phyloP scores from a whole-genome alignment of 306 rosid species.

The Lupinus albus region DNA sequence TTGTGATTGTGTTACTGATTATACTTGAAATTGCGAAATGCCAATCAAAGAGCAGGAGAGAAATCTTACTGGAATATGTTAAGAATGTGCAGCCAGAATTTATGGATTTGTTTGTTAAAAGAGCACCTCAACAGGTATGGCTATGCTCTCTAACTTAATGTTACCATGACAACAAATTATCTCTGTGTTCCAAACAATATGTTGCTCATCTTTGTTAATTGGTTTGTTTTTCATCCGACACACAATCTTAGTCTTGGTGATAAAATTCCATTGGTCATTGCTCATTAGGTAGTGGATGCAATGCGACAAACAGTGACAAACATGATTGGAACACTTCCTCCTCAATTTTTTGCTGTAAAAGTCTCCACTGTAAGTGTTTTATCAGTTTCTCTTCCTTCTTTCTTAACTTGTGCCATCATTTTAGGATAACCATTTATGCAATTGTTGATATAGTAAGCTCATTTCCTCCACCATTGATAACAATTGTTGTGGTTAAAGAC shows the following conservation, averaged over 20 bases:
- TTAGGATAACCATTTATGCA: not conserved
- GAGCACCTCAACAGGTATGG: constrained; percentile 88
- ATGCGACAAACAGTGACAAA: constrained; percentile 98
- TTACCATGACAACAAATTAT: no score
- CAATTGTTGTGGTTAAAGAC: no score
- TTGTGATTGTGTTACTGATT: constrained; percentile 30
- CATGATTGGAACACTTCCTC: constrained; percentile 96
- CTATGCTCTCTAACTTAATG: not conserved
- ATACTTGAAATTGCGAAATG: constrained; percentile 36
- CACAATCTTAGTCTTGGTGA: not conserved
- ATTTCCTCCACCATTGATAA: not conserved
- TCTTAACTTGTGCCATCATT: not conserved
- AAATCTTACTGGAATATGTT: constrained; percentile 88
- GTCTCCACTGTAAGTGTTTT: constrained; percentile 69
- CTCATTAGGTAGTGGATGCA: constrained; percentile 86
- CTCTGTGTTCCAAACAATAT: not conserved
- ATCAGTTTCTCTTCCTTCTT: not conserved
- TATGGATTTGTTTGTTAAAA: constrained; percentile 93
- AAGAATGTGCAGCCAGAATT: constrained; percentile 95
- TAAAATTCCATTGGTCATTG: constrained; percentile 36
- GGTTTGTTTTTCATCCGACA: constrained; percentile 14
- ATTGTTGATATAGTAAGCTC: not conserved
- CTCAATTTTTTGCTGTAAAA: constrained; percentile 85
- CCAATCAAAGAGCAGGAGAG: constrained; percentile 92
- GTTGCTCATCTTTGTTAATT: not conserved